Evolutionary conservation across 192 early-diverging fungal genomes (phyloP), one percentile per base, ranked within the genome.

Genomic region (Coemansia sp.): DNA sequence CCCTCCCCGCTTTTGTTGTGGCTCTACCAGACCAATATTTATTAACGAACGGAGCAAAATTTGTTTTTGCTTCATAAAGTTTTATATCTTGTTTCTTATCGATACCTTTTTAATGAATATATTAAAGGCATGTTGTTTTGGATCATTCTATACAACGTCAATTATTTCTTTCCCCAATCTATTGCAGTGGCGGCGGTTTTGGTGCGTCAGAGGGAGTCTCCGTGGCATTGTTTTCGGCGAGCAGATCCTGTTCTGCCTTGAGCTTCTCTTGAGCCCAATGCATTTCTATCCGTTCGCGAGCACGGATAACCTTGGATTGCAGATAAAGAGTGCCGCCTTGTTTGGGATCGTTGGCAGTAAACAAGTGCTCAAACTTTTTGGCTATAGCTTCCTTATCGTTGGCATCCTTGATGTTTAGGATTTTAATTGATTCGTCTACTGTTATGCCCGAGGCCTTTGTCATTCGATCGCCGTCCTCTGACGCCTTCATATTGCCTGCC

Each of bases 211-310:
- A 14, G 5, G 56, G 33, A 36, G 56, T 37, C 34, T 58, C 51
- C 21, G 51, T 4, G 9, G 24, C 20, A 9, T 33, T 58, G 18
- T 10, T 58, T 43, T 74, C 60, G 11, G 63, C 42, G 10, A 43
- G 43, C 33, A 51, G 57, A 20, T 73, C 72, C 34, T 76, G 70
- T 43, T 82, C 70, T 11, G 79, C 79, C 57, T 70, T 66, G 9
- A 82, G 60, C 43, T 73, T 83, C 38, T 75, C 70, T 51, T 83
- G 76, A 34, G 86, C 88, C 82, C 92, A 83, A 66, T 97, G 94
- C 86, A 94, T 82, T 55, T 97, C 95, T 63, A 97, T 79, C 69
- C 97, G 90, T 77, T 99, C 97, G 60, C 93, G 93, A 23, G 97
- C 97, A 53, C 94, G 77, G 10, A 93, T 87, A 7, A 99, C 86